Conservation (phyloP, 2,329 filamentous ascomycete species). For the Gremmenia infestans region DNA sequence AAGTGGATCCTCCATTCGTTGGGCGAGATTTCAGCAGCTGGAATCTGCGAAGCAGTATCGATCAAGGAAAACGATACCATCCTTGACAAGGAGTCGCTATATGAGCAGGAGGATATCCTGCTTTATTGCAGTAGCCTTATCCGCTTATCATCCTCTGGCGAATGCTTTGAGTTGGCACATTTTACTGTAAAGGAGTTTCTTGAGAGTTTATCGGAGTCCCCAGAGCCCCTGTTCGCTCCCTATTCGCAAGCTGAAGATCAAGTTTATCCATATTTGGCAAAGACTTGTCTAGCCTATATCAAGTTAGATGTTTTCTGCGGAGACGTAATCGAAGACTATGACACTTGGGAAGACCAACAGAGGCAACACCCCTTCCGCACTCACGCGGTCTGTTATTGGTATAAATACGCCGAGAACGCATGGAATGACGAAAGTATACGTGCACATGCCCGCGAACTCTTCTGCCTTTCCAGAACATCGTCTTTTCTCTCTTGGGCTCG, state of each 20-base stretch:
- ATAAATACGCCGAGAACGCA: not conserved
- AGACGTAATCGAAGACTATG: not conserved
- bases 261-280: not conserved
- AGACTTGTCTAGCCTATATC: not conserved
- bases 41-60: conserved; percentile 18
- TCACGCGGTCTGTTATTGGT: not conserved
- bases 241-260: not conserved
- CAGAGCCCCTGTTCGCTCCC: not conserved
- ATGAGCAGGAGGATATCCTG: conserved; percentile 12
- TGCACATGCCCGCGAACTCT: not conserved
- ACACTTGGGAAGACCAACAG: not conserved
- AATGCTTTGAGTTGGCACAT: conserved; percentile 16
- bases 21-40: conserved; percentile 2
- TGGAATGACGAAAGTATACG: not conserved
- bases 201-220: not conserved
- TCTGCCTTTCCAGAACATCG: not conserved
- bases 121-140: conserved; percentile 20
- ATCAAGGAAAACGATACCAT: conserved; percentile 5
- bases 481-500: not conserved
- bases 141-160: conserved; percentile 1
- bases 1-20: conserved; percentile 8
- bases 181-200: conserved; percentile 23
- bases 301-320: not conserved
- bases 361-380: not conserved
- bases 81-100: conserved; percentile 9